phyloP scores from a whole-genome alignment of 257 asterid genomes.

The Pogostemon cablin region DNA sequence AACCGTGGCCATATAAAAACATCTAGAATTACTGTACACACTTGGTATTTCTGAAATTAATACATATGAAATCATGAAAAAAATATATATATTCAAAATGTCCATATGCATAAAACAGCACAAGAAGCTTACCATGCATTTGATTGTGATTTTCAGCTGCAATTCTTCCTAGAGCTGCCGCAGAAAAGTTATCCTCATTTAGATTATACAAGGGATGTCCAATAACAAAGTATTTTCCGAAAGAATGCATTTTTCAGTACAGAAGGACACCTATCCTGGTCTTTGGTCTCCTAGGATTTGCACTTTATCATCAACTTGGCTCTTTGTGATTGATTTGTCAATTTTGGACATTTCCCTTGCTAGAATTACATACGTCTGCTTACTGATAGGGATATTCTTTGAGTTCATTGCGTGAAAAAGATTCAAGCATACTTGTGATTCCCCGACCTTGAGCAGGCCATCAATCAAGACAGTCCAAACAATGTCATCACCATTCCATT shows the following conservation, averaged over 20 bases:
- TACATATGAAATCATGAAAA: conserved; percentile 15
- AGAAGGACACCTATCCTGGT: conserved; percentile 34
- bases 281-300: conserved; percentile 36
- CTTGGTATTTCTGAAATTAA: not conserved
- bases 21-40: not conserved
- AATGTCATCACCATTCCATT: conserved; percentile 79
- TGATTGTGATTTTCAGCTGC: conserved; percentile 27
- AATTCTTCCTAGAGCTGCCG: conserved; percentile 33
- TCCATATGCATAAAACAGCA: conserved; percentile 16
- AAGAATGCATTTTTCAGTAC: conserved; percentile 22
- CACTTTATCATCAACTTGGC: conserved; percentile 36
- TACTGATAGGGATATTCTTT: conserved; percentile 54
- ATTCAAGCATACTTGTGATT: conserved; percentile 58
- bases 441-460: conserved; percentile 73
- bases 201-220: conserved; percentile 29
- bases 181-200: conserved; percentile 30
- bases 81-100: not conserved
- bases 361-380: conserved; percentile 55
- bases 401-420: conserved; percentile 68
- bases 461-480: conserved; percentile 90
- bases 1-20: conserved; percentile 12
- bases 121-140: conserved; percentile 43
- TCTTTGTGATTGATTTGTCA: conserved; percentile 38
- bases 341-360: conserved; percentile 61
- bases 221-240: conserved; percentile 27